Conservation (phyloP, 768 basidiomycete genomes). For the Tylopilus rubrobrunneus region DNA sequence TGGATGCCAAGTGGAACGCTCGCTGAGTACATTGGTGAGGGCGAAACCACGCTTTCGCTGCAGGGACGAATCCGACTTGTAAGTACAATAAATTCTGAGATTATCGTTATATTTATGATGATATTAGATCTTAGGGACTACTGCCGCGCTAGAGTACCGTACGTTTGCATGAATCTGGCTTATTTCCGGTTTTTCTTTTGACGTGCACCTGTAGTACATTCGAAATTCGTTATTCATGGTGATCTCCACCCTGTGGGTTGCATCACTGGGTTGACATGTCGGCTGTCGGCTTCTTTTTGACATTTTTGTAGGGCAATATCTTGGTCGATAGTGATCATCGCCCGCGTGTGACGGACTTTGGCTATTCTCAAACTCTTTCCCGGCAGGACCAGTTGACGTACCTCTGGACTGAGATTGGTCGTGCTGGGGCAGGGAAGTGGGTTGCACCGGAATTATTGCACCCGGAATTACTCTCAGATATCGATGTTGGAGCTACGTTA, state of each 20-base stretch:
- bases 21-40: not conserved
- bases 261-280: not conserved
- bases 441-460: constrained; percentile 4
- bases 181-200: not conserved
- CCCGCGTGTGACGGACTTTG: constrained; percentile 3
- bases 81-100: not conserved
- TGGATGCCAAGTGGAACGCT: constrained; percentile 9
- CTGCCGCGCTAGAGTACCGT: constrained; percentile 3
- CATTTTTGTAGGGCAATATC: not conserved
- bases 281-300: not conserved
- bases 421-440: not conserved
- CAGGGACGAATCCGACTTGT: not conserved
- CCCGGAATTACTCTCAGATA: not conserved
- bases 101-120: not conserved
- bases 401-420: not conserved
- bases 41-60: not conserved
- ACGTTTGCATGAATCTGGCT: not conserved
- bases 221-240: not conserved
- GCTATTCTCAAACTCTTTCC: not conserved
- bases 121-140: not conserved
- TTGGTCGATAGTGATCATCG: not conserved
- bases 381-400: not conserved
- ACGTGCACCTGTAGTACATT: constrained; percentile 1
- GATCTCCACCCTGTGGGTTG: constrained; percentile 6
- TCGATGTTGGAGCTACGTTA: not conserved